These are phyloP conservation scores for Capsella rubella DNA, from an alignment of 441 rosid genomes.

Conservation along the genomic window DNA sequence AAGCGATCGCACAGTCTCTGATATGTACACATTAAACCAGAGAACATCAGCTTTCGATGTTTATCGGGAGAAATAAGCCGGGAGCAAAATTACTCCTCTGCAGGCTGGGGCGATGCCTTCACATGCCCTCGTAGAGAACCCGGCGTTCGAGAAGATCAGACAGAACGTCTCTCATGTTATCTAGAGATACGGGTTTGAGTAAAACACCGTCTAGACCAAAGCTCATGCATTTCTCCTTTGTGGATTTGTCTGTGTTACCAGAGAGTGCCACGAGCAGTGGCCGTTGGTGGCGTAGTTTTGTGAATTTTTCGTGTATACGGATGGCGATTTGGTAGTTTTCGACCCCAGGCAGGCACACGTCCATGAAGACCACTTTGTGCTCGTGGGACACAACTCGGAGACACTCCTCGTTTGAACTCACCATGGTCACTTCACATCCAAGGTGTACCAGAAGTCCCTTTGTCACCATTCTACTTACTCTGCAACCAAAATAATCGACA, in stretches of 20 bases:
- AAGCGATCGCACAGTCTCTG: conserved; percentile 35
- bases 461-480: conserved; percentile 85
- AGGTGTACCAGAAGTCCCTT: conserved; percentile 84
- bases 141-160: conserved; percentile 75
- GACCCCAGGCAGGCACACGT: conserved; percentile 58
- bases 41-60: conserved; percentile 40
- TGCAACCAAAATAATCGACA: conserved; percentile 40
- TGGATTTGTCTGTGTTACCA: conserved; percentile 73
- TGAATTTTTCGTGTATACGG: conserved; percentile 66
- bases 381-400: conserved; percentile 64
- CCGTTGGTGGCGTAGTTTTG: conserved; percentile 63
- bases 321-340: conserved; percentile 72
- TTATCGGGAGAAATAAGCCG: conserved; percentile 6
- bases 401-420: conserved; percentile 77
- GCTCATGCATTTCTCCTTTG: conserved; percentile 83
- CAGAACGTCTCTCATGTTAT: conserved; percentile 80
- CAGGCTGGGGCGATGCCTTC: conserved; percentile 11
- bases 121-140: conserved; percentile 63
- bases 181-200: conserved; percentile 81
- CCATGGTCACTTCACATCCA: conserved; percentile 87
- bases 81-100: conserved; percentile 1
- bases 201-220: conserved; percentile 84
- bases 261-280: conserved; percentile 88
- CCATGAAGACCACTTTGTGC: conserved; percentile 84
- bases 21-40: conserved; percentile 46